phyloP scores from a whole-genome alignment of 257 asterid species.

The Paulownia fortunei region DNA sequence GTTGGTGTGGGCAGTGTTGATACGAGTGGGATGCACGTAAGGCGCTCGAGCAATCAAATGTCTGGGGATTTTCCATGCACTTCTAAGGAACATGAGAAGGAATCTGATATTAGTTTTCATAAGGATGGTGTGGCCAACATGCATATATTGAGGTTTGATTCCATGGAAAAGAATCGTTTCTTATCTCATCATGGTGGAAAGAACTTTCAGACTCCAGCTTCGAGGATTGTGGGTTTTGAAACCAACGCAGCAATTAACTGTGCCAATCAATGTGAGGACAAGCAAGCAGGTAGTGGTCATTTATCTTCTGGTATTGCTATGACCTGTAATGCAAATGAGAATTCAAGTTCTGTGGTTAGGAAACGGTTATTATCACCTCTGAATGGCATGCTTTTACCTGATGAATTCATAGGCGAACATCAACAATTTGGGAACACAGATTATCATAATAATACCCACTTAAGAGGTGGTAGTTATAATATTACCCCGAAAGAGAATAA shows the following conservation, averaged over 20 bases:
- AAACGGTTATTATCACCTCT: constrained; percentile 75
- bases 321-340: constrained; percentile 40
- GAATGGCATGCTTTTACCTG: constrained; percentile 55
- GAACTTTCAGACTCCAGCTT: constrained; percentile 59
- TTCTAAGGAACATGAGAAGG: constrained; percentile 55
- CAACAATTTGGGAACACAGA: constrained; percentile 50
- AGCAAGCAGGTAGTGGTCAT: constrained; percentile 34
- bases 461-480: constrained; percentile 35
- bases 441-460: constrained; percentile 29
- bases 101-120: constrained; percentile 50
- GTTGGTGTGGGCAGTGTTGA: constrained; percentile 57
- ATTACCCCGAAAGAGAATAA: constrained; percentile 56
- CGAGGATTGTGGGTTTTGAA: constrained; percentile 83
- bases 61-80: constrained; percentile 46
- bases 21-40: constrained; percentile 49
- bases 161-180: constrained; percentile 46
- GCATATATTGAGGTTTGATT: constrained; percentile 59
- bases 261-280: constrained; percentile 39
- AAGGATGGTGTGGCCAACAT: constrained; percentile 53
- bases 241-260: constrained; percentile 41
- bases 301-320: constrained; percentile 34
- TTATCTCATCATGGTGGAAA: constrained; percentile 51
- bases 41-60: constrained; percentile 37
- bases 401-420: constrained; percentile 52
- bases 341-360: constrained; percentile 54